phyloP scores from a whole-genome alignment of 331 rosid species.

The Ulmus americana region DNA sequence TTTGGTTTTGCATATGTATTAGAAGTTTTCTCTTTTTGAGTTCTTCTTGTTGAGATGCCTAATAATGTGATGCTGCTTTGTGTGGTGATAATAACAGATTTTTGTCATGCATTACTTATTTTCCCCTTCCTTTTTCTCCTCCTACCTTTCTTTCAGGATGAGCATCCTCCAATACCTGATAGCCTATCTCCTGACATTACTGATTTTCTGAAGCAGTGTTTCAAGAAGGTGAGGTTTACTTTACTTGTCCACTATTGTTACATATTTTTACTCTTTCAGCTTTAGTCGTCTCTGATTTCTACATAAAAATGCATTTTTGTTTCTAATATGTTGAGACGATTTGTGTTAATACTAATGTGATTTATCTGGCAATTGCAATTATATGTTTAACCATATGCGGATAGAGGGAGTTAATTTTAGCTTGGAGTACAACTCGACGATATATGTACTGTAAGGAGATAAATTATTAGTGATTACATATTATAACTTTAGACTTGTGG shows the following conservation, averaged over 20 bases:
- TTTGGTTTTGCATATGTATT: slow-evolving; percentile 12
- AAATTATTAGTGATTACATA: no score
- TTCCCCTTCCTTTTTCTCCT: background rate
- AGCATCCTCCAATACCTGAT: slow-evolving; percentile 96
- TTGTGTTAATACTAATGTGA: no score
- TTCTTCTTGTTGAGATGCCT: slow-evolving; percentile 16
- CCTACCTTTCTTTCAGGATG: slow-evolving; percentile 58
- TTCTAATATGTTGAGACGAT: no score
- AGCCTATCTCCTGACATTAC: slow-evolving; percentile 87
- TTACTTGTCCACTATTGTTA: background rate
- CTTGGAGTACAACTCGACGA: no score
- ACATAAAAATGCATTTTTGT: no score
- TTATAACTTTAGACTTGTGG: no score
- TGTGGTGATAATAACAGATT: background rate
- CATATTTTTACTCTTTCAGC: no score
- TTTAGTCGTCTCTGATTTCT: no score
- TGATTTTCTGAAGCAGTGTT: slow-evolving; percentile 94
- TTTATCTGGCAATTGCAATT: no score
- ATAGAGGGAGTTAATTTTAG: no score
- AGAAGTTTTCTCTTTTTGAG: background rate
- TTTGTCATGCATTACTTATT: background rate
- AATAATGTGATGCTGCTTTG: slow-evolving; percentile 4
- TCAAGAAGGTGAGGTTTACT: slow-evolving; percentile 73
- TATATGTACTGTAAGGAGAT: no score
- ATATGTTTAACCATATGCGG: no score